These are phyloP conservation scores for Fragilaria crotonensis DNA, from an alignment of 108 stramenopile species.

Conservation along the genomic window DNA sequence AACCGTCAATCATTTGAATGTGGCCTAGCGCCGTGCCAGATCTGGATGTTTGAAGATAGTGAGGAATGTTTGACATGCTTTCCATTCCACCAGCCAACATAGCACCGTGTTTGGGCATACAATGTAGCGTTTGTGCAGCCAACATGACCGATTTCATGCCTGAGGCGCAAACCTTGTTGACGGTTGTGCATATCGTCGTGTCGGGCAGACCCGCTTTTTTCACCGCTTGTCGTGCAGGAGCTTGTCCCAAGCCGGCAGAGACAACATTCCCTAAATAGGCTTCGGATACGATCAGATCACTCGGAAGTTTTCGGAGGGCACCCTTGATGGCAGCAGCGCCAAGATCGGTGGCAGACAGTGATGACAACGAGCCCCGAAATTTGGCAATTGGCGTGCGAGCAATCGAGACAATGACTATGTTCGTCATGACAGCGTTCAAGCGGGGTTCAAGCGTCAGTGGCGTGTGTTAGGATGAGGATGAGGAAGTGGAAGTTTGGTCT, in stretches of 20 bases:
- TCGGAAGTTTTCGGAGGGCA: conserved; percentile 37
- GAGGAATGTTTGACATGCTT: conserved; percentile 94
- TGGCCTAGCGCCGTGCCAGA: conserved; percentile 69
- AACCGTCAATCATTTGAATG: conserved; percentile 65
- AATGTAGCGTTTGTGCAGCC: conserved; percentile 66
- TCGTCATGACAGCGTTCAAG: no score
- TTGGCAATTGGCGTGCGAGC: conserved; percentile 94
- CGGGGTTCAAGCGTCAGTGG: no score
- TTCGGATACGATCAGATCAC: conserved; percentile 71
- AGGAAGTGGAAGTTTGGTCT: no score
- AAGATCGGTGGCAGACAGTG: conserved; percentile 79
- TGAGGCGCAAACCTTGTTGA: conserved; percentile 96
- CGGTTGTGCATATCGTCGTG: conserved; percentile 53
- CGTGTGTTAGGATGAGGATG: no score
- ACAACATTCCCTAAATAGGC: conserved; percentile 95
- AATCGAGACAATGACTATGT: conserved; percentile 77
- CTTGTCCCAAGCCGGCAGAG: conserved; percentile 92
- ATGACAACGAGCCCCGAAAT: conserved; percentile 72
- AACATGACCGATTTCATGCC: conserved; percentile 92
- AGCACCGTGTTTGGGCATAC: conserved; percentile 20
- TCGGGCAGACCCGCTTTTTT: conserved; percentile 46
- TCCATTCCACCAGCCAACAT: conserved; percentile 94
- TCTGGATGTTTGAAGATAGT: conserved; percentile 75
- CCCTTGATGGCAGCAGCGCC: conserved; percentile 75
- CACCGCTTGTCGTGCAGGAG: conserved; percentile 86